phyloP scores from a whole-genome alignment of 2,329 filamentous ascomycete species.

The Aspergillus novofumigatus region DNA sequence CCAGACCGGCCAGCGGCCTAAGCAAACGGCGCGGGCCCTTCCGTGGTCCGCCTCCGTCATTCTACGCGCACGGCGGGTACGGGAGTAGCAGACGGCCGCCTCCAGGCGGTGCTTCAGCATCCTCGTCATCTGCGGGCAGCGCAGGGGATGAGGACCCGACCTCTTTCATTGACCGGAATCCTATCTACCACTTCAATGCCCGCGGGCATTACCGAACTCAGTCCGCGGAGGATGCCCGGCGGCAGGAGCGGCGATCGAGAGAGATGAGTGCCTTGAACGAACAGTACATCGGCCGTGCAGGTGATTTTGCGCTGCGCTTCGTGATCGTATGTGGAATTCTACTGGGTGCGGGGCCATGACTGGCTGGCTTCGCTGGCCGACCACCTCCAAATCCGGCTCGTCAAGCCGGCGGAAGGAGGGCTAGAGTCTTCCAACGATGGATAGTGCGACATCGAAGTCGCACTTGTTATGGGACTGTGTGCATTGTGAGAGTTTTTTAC shows the following conservation, averaged over 20 bases:
- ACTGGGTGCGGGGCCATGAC: slow-evolving; percentile 25
- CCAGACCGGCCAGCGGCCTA: slow-evolving; percentile 75
- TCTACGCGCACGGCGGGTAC: slow-evolving; percentile 79
- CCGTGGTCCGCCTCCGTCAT: slow-evolving; percentile 80
- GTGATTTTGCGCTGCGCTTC: slow-evolving; percentile 33
- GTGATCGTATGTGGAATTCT: slow-evolving; percentile 38
- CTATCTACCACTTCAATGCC: slow-evolving; percentile 75
- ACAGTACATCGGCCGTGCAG: slow-evolving; percentile 19
- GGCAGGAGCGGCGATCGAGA: slow-evolving; percentile 40
- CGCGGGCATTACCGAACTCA: slow-evolving; percentile 71
- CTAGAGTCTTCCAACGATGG: not conserved
- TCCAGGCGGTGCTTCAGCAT: slow-evolving; percentile 4
- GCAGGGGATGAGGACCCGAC: slow-evolving; percentile 28
- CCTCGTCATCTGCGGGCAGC: slow-evolving; percentile 6
- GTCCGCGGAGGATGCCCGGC: slow-evolving; percentile 54
- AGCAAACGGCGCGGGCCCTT: slow-evolving; percentile 72
- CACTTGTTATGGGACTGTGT: not conserved
- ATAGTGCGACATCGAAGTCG: not conserved
- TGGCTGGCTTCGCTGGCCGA: slow-evolving; percentile 20
- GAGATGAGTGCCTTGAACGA: slow-evolving; percentile 33
- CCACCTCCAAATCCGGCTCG: not conserved
- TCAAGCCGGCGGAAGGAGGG: slow-evolving; percentile 5
- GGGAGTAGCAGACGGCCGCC: slow-evolving; percentile 41
- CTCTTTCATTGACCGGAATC: slow-evolving; percentile 41
- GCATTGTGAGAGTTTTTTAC: not conserved